Base-by-base conservation (phyloP, 1,139 yeast genomes). In the Hyphopichia fennica region DNA sequence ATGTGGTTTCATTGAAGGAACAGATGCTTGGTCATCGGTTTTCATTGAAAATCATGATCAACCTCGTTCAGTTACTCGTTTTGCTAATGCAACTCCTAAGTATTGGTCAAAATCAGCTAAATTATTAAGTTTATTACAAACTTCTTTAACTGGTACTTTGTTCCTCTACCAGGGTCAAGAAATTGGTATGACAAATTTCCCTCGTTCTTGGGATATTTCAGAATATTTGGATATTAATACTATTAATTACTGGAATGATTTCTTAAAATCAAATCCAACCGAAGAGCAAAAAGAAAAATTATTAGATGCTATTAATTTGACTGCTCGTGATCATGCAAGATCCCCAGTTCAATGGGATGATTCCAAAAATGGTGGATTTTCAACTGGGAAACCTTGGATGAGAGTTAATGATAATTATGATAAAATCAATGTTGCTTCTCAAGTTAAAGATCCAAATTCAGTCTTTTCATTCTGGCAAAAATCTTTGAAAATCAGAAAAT, bases 151-250 rank as follows among this genome's bases (percentile, higher is more conserved):
- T 9, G 62, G 62, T 27, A 56, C 62, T 31, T 40, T 51, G 36
- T 57, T 53, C 48, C 48, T 57, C 27, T 57, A 57, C 48, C 62
- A 57, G 43, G 62, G 62, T 18, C 62, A 58, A 42, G 62, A 57
- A 39, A 48, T 57, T 38, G 62, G 61, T 33, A 56, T 57, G 60
- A 48, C 48, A 34, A 58, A 58, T 39, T 45, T 58, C 11, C 57
- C 62, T 17, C 38, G 47, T 32, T 41, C 41, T 19, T 58, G 60
- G 61, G 44, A 45, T 9, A 47, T 55, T 35, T 45, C 42, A 17
- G 59, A 56, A 40, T 58, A 58, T 44, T 45, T 49, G 42, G 62
- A 58, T 41, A 53, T 58, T 42, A 53, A 53, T 42, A 48, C 60
- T 37, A 44, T 56, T 44, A 57, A 56, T 48, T 55, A 56, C 45